Evolutionary conservation across 345 rosid genomes (phyloP).

Genomic region (Eucalyptus camaldulensis): DNA sequence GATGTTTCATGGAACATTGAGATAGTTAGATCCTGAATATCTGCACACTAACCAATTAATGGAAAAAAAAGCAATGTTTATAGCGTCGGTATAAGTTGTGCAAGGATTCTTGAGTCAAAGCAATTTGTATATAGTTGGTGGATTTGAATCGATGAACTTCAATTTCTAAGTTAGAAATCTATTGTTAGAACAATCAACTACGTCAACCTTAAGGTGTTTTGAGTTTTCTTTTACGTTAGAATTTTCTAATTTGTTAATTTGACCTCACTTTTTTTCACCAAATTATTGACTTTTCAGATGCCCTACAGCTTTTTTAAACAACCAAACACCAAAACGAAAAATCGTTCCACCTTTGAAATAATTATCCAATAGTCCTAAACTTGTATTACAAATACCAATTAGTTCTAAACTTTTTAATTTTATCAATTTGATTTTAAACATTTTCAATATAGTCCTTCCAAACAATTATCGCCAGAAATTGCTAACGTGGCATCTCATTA

Average conservation of each 20-base stretch:
- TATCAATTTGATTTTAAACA: neutral
- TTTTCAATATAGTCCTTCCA: neutral
- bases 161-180: neutral
- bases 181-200: neutral
- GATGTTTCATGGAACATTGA: too few species aligned
- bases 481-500: rapidly evolving
- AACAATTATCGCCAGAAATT: rapidly evolving
- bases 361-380: neutral
- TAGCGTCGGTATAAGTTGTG: too few species aligned
- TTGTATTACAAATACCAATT: rapidly evolving
- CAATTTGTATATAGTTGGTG: too few species aligned
- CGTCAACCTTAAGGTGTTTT: neutral
- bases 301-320: neutral
- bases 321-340: neutral
- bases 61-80: too few species aligned
- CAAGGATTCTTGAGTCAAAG: too few species aligned
- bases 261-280: neutral
- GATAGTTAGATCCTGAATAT: too few species aligned
- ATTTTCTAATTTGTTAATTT: neutral
- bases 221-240: neutral
- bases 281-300: neutral
- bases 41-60: too few species aligned
- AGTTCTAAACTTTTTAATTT: neutral
- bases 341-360: neutral
- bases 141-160: too few species aligned